Conservation (phyloP, 345 rosid genomes). For the Turnera subulata region DNA sequence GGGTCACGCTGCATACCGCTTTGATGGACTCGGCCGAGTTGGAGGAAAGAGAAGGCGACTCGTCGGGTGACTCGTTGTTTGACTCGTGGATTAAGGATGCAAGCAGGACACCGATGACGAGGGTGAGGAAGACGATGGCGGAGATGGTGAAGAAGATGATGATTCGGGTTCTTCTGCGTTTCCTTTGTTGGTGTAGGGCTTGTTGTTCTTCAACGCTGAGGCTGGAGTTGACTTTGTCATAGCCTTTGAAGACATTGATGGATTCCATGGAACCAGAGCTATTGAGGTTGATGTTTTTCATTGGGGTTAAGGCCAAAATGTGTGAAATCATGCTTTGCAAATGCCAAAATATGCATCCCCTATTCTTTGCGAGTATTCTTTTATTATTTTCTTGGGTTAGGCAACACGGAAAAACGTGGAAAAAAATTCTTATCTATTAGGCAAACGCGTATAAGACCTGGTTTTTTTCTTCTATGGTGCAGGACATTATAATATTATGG, state of each 20-base stretch:
- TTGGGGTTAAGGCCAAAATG: no score
- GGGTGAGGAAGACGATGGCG: conserved; percentile 28
- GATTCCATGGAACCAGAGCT: conserved; percentile 68
- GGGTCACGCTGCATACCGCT: conserved; percentile 55
- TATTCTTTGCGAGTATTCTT: no score
- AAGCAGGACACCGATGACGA: conserved; percentile 35
- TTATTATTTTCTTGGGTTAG: no score
- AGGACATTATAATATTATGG: no score
- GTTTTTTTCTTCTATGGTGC: no score
- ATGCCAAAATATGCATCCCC: no score
- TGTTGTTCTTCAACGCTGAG: conserved; percentile 45
- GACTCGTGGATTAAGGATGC: conserved; percentile 38
- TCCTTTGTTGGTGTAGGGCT: conserved; percentile 14
- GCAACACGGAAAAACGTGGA: no score
- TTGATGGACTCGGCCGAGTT: conserved; percentile 36
- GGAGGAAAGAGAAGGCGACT: conserved; percentile 16
- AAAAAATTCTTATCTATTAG: no score
- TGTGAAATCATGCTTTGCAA: no score
- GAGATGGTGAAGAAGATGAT: conserved; percentile 13
- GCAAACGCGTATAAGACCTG: no score
- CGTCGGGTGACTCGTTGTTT: conserved; percentile 5
- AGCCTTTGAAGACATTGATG: conserved; percentile 54
- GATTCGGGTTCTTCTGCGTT: conserved; percentile 25
- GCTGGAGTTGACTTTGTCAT: conserved; percentile 47
- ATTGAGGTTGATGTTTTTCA: no score